A percentile compares a stretch with the other conserved stretches of the same genome.
These are phyloP conservation scores for Raffaelea ambrosiae DNA, from an alignment of 2,329 filamentous ascomycete genomes.

Conservation along the genomic window DNA sequence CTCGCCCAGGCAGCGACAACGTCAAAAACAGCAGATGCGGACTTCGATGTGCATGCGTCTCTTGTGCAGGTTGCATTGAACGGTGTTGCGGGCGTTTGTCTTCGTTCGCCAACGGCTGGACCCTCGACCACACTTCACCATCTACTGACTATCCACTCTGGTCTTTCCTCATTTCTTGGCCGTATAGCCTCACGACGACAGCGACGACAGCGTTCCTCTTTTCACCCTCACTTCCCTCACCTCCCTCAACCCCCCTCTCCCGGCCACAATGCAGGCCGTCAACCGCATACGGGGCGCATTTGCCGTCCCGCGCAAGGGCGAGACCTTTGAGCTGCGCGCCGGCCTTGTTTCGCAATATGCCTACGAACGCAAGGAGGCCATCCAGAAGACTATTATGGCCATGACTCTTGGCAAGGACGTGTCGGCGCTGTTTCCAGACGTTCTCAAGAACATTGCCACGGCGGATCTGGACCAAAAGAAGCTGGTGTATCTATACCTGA, in stretches of 20 bases:
- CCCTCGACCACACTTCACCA: too few relatives aligned
- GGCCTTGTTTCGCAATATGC: constrained; percentile 98
- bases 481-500: constrained; percentile 95
- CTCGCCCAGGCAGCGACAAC: not conserved
- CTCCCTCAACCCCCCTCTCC: too few relatives aligned
- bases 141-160: too few relatives aligned
- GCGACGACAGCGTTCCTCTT: not conserved
- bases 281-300: constrained; percentile 94
- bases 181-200: not conserved
- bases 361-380: constrained; percentile 96
- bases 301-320: constrained; percentile 86
- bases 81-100: too few relatives aligned
- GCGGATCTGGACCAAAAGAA: constrained; percentile 96
- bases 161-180: not conserved
- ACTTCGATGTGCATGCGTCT: too few relatives aligned
- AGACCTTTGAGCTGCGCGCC: constrained; percentile 94
- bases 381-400: constrained; percentile 99
- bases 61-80: too few relatives aligned
- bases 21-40: not conserved
- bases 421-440: constrained; percentile 91
- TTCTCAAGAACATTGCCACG: constrained; percentile 97
- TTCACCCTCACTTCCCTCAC: not conserved
- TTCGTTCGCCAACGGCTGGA: too few relatives aligned
- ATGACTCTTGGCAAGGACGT: constrained; percentile 99
- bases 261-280: constrained; percentile 49